Evolutionary conservation across 805 yeast species (phyloP).

Genomic region (Barnettozyma californica): DNA sequence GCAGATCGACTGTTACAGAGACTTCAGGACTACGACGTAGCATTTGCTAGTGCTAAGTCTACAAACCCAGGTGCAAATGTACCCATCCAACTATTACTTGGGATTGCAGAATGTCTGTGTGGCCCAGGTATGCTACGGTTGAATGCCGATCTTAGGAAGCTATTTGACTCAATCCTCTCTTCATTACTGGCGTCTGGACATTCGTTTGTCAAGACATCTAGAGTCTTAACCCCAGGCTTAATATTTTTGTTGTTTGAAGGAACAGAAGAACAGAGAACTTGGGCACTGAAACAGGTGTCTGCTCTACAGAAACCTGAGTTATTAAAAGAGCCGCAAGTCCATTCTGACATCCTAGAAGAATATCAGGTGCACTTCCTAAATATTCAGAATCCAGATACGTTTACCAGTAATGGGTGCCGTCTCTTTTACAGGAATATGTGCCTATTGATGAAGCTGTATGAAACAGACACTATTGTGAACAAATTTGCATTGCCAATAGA

Average conservation of each 20-base stretch:
- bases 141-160: conserved; percentile 29
- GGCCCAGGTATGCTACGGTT: conserved; percentile 47
- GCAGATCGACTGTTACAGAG: conserved; percentile 16
- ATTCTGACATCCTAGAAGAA: conserved; percentile 47
- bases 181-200: conserved; percentile 27
- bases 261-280: conserved; percentile 35
- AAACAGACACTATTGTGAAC: conserved; percentile 30
- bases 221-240: conserved; percentile 41
- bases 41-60: neutral
- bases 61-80: conserved; percentile 4
- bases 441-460: conserved; percentile 33
- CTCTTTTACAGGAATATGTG: conserved; percentile 43
- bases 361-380: conserved; percentile 43
- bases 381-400: conserved; percentile 49
- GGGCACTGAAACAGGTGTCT: conserved; percentile 39
- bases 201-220: conserved; percentile 20
- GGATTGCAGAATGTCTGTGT: conserved; percentile 43
- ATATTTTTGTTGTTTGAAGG: conserved; percentile 55
- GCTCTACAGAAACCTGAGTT: conserved; percentile 11
- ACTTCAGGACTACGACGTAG: neutral
- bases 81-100: conserved; percentile 17
- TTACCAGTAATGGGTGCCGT: conserved; percentile 35
- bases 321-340: conserved; percentile 19
- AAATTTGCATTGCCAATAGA: conserved; percentile 25
- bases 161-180: conserved; percentile 34